A percentile compares a stretch with the other conserved stretches of the same genome.
These are phyloP conservation scores for Cadophora sp. DNA, from an alignment of 2,329 filamentous ascomycete genomes.

Conservation along the genomic window DNA sequence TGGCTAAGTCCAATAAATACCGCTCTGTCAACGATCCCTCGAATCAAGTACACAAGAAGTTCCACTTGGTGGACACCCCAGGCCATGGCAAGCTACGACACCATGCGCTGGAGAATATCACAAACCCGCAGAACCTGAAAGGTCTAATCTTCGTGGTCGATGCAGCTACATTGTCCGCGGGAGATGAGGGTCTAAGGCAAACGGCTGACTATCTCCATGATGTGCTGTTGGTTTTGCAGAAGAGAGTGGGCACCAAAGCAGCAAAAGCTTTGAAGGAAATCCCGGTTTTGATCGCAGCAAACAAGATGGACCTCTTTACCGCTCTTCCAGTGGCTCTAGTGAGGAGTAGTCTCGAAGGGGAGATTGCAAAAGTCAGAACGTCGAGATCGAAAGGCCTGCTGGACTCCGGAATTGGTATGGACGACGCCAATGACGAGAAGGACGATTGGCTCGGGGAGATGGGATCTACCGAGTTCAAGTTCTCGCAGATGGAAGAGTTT, in stretches of 20 bases:
- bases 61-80: conserved; percentile 85
- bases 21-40: conserved; percentile 70
- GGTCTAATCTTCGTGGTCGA: conserved; percentile 92
- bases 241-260: conserved; percentile 61
- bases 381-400: conserved; percentile 82
- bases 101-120: conserved; percentile 63
- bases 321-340: conserved; percentile 82
- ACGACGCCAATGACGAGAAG: conserved; percentile 70
- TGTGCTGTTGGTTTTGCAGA: conserved; percentile 82
- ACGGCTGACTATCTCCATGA: conserved; percentile 90
- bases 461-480: conserved; percentile 78
- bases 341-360: conserved; percentile 75
- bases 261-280: conserved; percentile 65
- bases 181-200: conserved; percentile 68
- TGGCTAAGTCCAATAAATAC: conserved; percentile 65
- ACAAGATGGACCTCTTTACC: conserved; percentile 96
- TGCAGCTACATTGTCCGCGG: conserved; percentile 68
- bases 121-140: conserved; percentile 58
- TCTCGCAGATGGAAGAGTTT: conserved; percentile 83
- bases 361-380: conserved; percentile 78
- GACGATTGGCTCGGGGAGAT: conserved; percentile 87
- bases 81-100: conserved; percentile 93
- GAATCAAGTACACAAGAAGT: conserved; percentile 65
- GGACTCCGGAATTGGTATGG: conserved; percentile 77
- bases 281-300: conserved; percentile 84